Evolutionary conservation across 371 early-diverging fungal species (phyloP), one percentile per base, ranked within the genome.

Genomic region (Apophysomyces elegans): DNA sequence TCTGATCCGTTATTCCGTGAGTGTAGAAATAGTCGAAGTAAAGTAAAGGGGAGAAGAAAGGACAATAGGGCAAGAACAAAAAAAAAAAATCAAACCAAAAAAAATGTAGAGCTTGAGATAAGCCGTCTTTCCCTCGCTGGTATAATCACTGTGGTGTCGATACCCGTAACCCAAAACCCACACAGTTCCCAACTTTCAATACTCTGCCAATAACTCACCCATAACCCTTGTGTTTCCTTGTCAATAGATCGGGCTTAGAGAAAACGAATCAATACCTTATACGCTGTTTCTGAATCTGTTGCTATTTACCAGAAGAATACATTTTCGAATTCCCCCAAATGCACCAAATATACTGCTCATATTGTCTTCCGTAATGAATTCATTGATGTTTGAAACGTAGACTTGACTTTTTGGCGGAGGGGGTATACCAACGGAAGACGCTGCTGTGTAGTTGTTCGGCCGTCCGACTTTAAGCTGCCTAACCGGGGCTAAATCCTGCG

Each of bases 371-470:
- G 84, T 75, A 37, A 95, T 84, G 16, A 78, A 70, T 67, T 88
- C 87, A 60, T 90, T 88, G 59, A 95, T 83, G 62, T 92, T 95
- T 61, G 95, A 87, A 45, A 92, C 84, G 69, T 90, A 93, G 47
- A 93, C 75, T 57, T 93, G 86, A 44, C 71, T 74, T 6, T 73
- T 65, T 0, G 84, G 83, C 8, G 91, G 81, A 21, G 68, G 70
- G 35, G 89, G 85, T 14, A 91, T 70, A 61, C 68, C 67, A 56
- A 59, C 70, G 5, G 72, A 63, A 4, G 71, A 61, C 7, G 73
- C 69, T 44, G 73, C 67, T 37, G 73, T 66, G 68, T 68, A 79
- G 46, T 72, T 74, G 39, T 72, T 74, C 36, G 82, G 76, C 18
- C 78, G 61, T n/a, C 78, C 78, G 37, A 76, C 77, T 62, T 77